A percentile compares a stretch with the other conserved stretches of the same genome.
Evolutionary conservation across 495 filamentous ascomycete species (phyloP).

Genomic region (Neurospora terricola): DNA sequence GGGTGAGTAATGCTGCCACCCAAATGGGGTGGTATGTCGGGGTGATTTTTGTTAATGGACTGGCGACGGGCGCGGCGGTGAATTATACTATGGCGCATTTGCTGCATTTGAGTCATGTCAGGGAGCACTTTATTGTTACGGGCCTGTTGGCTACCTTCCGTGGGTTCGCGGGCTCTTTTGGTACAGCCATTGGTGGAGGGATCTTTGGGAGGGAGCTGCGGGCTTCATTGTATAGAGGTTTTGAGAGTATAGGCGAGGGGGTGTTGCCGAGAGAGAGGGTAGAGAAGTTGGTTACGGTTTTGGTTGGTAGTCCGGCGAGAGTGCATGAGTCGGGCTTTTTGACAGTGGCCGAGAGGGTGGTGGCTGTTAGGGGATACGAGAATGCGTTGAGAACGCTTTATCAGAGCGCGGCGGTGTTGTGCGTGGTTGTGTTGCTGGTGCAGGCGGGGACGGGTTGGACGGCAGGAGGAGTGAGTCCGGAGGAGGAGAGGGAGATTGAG

Average conservation of each 20-base stretch:
- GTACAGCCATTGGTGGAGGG: slow-evolving; percentile 66
- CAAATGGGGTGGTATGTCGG: slow-evolving; percentile 38
- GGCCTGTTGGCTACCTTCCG: slow-evolving; percentile 62
- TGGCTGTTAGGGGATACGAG: slow-evolving; percentile 58
- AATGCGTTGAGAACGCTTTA: slow-evolving; percentile 49
- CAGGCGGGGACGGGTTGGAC: slow-evolving; percentile 66
- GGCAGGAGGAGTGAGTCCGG: slow-evolving; percentile 13
- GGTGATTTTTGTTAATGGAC: slow-evolving; percentile 53
- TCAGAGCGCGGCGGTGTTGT: slow-evolving; percentile 43
- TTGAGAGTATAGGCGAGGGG: slow-evolving; percentile 33
- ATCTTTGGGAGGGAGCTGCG: slow-evolving; percentile 56
- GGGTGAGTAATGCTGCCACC: slow-evolving; percentile 40
- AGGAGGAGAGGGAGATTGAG: slow-evolving; percentile 22
- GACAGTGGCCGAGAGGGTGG: slow-evolving; percentile 38
- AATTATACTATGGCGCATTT: slow-evolving; percentile 74
- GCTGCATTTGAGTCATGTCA: slow-evolving; percentile 51
- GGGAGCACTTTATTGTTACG: slow-evolving; percentile 60
- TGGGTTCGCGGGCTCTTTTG: slow-evolving; percentile 66
- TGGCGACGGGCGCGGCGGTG: slow-evolving; percentile 57
- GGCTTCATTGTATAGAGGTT: slow-evolving; percentile 44
- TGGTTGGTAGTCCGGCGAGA: slow-evolving; percentile 59
- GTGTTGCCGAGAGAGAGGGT: slow-evolving; percentile 26
- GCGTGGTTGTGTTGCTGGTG: slow-evolving; percentile 41
- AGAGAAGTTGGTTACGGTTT: slow-evolving; percentile 46
- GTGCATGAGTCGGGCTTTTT: slow-evolving; percentile 39